These are phyloP conservation scores for Penicillium dipodomyicola DNA, from an alignment of 495 filamentous ascomycete genomes.

Conservation along the genomic window DNA sequence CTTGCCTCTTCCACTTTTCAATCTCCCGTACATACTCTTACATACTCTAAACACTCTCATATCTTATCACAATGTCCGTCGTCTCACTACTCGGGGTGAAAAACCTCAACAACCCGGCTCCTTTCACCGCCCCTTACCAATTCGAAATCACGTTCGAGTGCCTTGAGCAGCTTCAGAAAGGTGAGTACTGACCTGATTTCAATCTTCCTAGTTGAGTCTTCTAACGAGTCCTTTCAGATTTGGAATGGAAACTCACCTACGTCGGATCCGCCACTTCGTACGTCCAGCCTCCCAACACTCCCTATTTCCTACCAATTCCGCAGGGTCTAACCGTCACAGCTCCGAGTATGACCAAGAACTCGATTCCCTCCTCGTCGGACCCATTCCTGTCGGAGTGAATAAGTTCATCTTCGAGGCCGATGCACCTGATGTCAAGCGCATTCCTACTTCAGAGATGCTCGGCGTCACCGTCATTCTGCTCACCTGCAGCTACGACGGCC, in stretches of 20 bases:
- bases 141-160: slow-evolving; percentile 99
- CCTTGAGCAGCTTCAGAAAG: slow-evolving; percentile 87
- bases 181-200: slow-evolving; percentile 43
- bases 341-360: slow-evolving; percentile 98
- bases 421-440: slow-evolving; percentile 80
- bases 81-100: slow-evolving; percentile 93
- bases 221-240: slow-evolving; percentile 55
- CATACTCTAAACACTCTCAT: slow-evolving; percentile 24
- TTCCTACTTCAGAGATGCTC: slow-evolving; percentile 90
- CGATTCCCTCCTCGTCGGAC: slow-evolving; percentile 92
- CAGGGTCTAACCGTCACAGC: slow-evolving; percentile 40
- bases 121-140: slow-evolving; percentile 82
- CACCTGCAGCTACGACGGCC: slow-evolving; percentile 91
- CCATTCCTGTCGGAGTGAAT: slow-evolving; percentile 94
- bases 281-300: slow-evolving; percentile 31
- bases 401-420: slow-evolving; percentile 98
- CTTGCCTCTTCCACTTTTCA: slow-evolving; percentile 11
- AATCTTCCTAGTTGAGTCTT: not conserved
- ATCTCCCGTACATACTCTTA: slow-evolving; percentile 21
- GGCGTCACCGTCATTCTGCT: slow-evolving; percentile 97
- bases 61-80: slow-evolving; percentile 75
- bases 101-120: slow-evolving; percentile 92
- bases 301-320: slow-evolving; percentile 12
- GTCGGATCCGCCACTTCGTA: slow-evolving; percentile 97
- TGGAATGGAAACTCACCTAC: slow-evolving; percentile 99